Evolutionary conservation across 768 basidiomycete genomes (phyloP), one percentile per base, ranked within the genome.

Genomic region (Leucosporidium yakuticum): DNA sequence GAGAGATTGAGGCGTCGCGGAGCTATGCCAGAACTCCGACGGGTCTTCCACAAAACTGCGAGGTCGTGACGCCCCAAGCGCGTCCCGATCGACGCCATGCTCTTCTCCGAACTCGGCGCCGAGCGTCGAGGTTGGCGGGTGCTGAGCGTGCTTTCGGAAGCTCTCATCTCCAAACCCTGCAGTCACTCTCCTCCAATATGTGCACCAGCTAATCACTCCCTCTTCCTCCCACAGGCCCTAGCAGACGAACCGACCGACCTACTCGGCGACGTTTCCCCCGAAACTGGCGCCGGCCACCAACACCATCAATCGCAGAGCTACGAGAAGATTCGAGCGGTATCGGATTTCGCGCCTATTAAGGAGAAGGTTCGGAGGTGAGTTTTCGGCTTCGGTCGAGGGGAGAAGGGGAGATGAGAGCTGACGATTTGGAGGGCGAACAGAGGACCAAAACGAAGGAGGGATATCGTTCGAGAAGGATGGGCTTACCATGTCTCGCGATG

Each of bases 291-390:
- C 34, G 4, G 47, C 34, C 11, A 36, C 9, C 21, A 34, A 23
- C 51, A 57, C 15, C 50, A 60, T n/a, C 54, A 51, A 9, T 32
- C 14, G 14, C 49, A 61, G 14, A 50, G 25, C 1, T 50, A 65
- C 5, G 70, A 72, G 27, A 63, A 64, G 62, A 75, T 94, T 9
- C 86, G 88, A 60, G 90, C 90, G 1, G 80, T 91, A 60, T 88
- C 87, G 2, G 91, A 94, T 77, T 92, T 91, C 73, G 90, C 93
- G 8, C 96, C 95, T 0, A 85, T 97, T 31, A 90, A 96, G 44
- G 68, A 71, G 39, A 48, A 48, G 39, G 62, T 68, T 27, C 36
- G 58, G 17, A 58, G 47, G 69, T 68, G 48, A 56, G 70, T 48
- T 20, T 36, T 23, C 50, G 9, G 6, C 7, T 14, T 15, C 8